A percentile compares a stretch with the other conserved stretches of the same genome.
phyloP scores from a whole-genome alignment of 768 basidiomycete species.

The Xanthoconium purpureum region DNA sequence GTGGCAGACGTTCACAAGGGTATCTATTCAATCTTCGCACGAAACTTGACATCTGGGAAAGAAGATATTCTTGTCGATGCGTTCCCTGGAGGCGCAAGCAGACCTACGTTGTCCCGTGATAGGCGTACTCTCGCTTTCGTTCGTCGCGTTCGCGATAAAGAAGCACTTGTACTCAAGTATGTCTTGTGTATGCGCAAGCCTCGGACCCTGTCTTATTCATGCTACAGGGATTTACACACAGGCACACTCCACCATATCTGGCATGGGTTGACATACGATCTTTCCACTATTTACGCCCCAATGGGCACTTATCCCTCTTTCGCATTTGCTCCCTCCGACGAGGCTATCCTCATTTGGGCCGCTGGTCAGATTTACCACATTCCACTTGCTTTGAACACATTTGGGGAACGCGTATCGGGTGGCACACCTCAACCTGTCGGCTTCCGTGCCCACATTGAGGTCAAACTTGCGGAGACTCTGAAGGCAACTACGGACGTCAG shows the following conservation, averaged over 20 bases:
- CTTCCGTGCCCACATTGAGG: slow-evolving; percentile 63
- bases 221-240: slow-evolving; percentile 56
- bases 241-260: slow-evolving; percentile 64
- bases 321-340: slow-evolving; percentile 43
- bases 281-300: slow-evolving; percentile 60
- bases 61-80: slow-evolving; percentile 53
- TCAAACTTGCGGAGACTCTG: slow-evolving; percentile 61
- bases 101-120: slow-evolving; percentile 69
- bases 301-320: slow-evolving; percentile 82
- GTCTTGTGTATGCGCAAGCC: slow-evolving; percentile 13
- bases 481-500: slow-evolving; percentile 48
- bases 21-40: slow-evolving; percentile 68
- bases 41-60: slow-evolving; percentile 54
- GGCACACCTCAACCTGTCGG: slow-evolving; percentile 47
- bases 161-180: slow-evolving; percentile 70
- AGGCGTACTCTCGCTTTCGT: slow-evolving; percentile 71
- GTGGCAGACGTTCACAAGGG: slow-evolving; percentile 61
- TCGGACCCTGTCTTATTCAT: neutral
- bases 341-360: slow-evolving; percentile 64
- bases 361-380: slow-evolving; percentile 66
- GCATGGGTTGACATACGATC: slow-evolving; percentile 69
- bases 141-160: slow-evolving; percentile 67
- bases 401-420: slow-evolving; percentile 47
- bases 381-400: slow-evolving; percentile 39
- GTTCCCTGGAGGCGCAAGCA: slow-evolving; percentile 68